Evolutionary conservation across 768 basidiomycete species (phyloP).

Genomic region (Mycena galopus): DNA sequence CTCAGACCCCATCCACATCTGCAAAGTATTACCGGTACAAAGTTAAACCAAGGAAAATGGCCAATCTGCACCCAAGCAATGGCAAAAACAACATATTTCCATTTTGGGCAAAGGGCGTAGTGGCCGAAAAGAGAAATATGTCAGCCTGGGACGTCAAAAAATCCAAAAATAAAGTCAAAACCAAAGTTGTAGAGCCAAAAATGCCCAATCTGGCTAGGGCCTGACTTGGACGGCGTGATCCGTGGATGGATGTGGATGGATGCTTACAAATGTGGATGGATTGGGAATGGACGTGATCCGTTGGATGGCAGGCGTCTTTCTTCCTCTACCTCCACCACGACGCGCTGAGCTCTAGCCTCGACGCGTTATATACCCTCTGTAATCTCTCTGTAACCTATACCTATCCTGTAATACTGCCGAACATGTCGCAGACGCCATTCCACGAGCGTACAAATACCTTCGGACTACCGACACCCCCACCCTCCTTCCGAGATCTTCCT

Average conservation of each 20-base stretch:
- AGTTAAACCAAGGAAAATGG: too few species aligned
- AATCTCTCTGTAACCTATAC: slow-evolving; percentile 9
- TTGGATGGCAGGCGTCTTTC: background rate
- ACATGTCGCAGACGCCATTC: background rate
- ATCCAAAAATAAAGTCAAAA: too few species aligned
- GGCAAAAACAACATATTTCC: too few species aligned
- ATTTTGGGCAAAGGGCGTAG: too few species aligned
- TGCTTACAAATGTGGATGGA: slow-evolving; percentile 13
- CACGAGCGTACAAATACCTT: slow-evolving; percentile 20
- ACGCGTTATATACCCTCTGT: slow-evolving; percentile 14
- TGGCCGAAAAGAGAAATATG: too few species aligned
- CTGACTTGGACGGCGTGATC: slow-evolving; percentile 21
- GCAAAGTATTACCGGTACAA: too few species aligned
- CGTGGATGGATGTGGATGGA: slow-evolving; percentile 22
- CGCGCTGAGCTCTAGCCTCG: slow-evolving; percentile 5
- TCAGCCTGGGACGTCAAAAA: too few species aligned
- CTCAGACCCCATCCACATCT: too few species aligned
- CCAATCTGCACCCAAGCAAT: too few species aligned
- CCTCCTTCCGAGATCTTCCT: background rate
- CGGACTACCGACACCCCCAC: slow-evolving; percentile 16
- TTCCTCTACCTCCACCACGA: slow-evolving; percentile 10
- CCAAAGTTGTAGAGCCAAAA: too few species aligned
- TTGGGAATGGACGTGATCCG: slow-evolving; percentile 23
- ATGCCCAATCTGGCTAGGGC: too few species aligned
- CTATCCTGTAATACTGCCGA: background rate